phyloP scores from a whole-genome alignment of 768 basidiomycete genomes.

The Myochromella boudieri region DNA sequence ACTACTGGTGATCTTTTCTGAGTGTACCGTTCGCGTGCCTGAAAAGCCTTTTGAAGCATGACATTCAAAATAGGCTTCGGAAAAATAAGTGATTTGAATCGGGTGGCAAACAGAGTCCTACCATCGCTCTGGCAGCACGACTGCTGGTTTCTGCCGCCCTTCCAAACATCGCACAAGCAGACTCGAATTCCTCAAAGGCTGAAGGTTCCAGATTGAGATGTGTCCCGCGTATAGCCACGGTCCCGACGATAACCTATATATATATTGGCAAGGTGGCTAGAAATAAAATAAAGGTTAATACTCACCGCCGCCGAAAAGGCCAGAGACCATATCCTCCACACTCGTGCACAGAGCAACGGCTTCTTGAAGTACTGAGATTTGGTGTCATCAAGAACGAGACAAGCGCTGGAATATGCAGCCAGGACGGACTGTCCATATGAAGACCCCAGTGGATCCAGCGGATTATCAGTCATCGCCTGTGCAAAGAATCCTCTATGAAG shows the following conservation, averaged over 20 bases:
- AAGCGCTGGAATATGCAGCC: conserved; percentile 52
- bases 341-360: conserved; percentile 45
- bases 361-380: conserved; percentile 40
- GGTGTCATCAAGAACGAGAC: conserved; percentile 41
- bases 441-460: conserved; percentile 45
- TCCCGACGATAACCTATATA: conserved; percentile 50
- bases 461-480: conserved; percentile 49
- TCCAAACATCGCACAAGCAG: conserved; percentile 44
- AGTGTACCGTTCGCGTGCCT: conserved; percentile 23
- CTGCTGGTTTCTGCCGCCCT: conserved; percentile 43
- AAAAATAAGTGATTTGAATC: neutral
- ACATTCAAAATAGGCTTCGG: conserved; percentile 43
- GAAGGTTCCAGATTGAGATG: conserved; percentile 44
- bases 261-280: neutral
- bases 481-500: conserved; percentile 60
- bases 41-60: conserved; percentile 42
- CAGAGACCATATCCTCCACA: conserved; percentile 62
- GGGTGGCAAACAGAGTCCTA: conserved; percentile 20
- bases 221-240: conserved; percentile 47
- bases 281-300: neutral
- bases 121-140: conserved; percentile 51
- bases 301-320: conserved; percentile 56
- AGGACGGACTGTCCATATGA: conserved; percentile 51
- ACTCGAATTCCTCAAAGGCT: conserved; percentile 45
- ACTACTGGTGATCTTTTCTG: conserved; percentile 18